Conservation (phyloP, 1,284 basidiomycete species). For the Athelia psychrophila region DNA sequence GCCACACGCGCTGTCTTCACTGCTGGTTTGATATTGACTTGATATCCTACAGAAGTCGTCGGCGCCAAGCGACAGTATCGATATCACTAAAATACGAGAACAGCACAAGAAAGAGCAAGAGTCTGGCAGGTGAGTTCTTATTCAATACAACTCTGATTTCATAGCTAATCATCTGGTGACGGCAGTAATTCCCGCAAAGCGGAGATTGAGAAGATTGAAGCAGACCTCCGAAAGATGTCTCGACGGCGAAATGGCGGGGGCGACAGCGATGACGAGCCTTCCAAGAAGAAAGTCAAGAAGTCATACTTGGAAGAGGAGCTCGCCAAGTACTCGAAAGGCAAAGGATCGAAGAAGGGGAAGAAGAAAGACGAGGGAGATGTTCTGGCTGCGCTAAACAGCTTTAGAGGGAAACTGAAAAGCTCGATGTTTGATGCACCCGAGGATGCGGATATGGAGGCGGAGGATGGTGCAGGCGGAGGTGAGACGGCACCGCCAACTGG, state of each 20-base stretch:
- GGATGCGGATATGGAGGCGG: slow-evolving; percentile 24
- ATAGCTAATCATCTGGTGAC: not conserved
- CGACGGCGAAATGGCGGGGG: slow-evolving; percentile 48
- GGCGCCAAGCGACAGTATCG: slow-evolving; percentile 43
- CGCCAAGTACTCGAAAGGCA: slow-evolving; percentile 70
- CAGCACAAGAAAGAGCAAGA: slow-evolving; percentile 69
- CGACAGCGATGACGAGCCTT: slow-evolving; percentile 57
- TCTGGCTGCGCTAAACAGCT: slow-evolving; percentile 67
- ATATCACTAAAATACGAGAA: slow-evolving; percentile 70
- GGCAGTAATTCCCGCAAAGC: slow-evolving; percentile 62
- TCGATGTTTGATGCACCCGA: slow-evolving; percentile 33
- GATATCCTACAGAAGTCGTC: slow-evolving; percentile 26
- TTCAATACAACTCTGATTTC: slow-evolving; percentile 1
- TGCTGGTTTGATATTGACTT: not conserved
- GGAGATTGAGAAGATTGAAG: slow-evolving; percentile 87
- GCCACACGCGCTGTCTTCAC: slow-evolving; percentile 5
- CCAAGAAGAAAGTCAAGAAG: slow-evolving; percentile 58
- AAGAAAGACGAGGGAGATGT: slow-evolving; percentile 77
- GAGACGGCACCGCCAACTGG: slow-evolving; percentile 14
- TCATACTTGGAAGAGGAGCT: slow-evolving; percentile 80
- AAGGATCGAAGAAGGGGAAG: slow-evolving; percentile 62
- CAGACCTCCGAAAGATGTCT: slow-evolving; percentile 76
- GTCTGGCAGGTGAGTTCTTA: slow-evolving; percentile 45
- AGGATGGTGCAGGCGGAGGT: slow-evolving; percentile 13
- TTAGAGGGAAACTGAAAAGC: slow-evolving; percentile 66